Evolutionary conservation across 768 basidiomycete species (phyloP).

Genomic region (Coprinopsis strossmayeri): DNA sequence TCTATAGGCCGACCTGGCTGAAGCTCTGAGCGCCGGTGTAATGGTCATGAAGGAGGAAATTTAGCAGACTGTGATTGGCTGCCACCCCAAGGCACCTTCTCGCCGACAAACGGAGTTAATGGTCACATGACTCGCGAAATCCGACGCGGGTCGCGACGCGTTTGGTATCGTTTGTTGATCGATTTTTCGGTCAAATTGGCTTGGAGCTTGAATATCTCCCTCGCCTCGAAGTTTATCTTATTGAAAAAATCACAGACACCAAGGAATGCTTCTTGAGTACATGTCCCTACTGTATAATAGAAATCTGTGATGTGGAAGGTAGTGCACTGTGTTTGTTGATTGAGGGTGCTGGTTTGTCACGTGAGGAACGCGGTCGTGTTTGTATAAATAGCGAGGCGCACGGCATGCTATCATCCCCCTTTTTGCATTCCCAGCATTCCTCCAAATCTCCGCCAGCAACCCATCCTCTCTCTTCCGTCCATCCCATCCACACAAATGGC

Average conservation of each 20-base stretch:
- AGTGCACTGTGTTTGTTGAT: conserved; percentile 32
- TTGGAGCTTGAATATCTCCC: background rate
- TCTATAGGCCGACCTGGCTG: conserved; percentile 71
- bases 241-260: background rate
- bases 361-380: conserved; percentile 39
- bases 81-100: background rate
- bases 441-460: conserved; percentile 11
- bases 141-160: conserved; percentile 1
- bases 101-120: background rate
- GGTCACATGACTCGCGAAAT: conserved; percentile 11
- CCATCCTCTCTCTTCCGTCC: conserved; percentile 7
- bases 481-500: background rate
- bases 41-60: conserved; percentile 42
- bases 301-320: background rate
- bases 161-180: too few species aligned
- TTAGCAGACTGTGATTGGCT: conserved; percentile 19
- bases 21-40: conserved; percentile 49
- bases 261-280: background rate
- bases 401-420: conserved; percentile 30
- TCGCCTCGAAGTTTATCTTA: background rate
- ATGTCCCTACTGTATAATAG: background rate
- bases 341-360: conserved; percentile 25
- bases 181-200: background rate
- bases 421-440: conserved; percentile 27
- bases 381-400: conserved; percentile 36